Conservation (phyloP, 345 rosid species). For the Pugionium dolabratum region DNA sequence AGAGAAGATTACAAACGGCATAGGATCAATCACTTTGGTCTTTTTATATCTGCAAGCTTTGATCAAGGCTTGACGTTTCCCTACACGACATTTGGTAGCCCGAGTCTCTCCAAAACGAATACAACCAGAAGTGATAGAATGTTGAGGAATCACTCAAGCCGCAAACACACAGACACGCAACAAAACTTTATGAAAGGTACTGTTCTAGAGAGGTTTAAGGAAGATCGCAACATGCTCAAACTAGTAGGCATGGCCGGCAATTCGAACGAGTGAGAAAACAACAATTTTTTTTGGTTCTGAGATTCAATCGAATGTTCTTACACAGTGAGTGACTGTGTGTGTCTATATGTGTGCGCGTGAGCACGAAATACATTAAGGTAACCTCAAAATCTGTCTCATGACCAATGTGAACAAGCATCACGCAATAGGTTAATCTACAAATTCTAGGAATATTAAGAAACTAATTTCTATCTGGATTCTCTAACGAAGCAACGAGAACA, state of each 20-base stretch:
- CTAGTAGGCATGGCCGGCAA: constrained; percentile 86
- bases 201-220: constrained; percentile 73
- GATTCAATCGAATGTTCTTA: neutral
- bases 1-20: constrained; percentile 90
- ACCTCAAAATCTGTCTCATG: neutral
- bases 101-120: constrained; percentile 64
- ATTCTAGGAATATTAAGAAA: neutral
- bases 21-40: constrained; percentile 83
- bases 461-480: neutral
- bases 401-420: neutral
- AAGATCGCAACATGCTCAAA: constrained; percentile 85
- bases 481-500: neutral
- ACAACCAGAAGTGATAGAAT: constrained; percentile 75
- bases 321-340: neutral
- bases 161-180: constrained; percentile 45
- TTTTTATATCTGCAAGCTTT: constrained; percentile 74
- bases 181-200: constrained; percentile 52
- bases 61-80: constrained; percentile 76
- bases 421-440: neutral
- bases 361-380: no score
- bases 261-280: constrained; percentile 50
- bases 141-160: constrained; percentile 70
- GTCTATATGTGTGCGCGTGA: neutral
- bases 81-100: constrained; percentile 80
- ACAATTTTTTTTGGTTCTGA: constrained; percentile 1